phyloP scores from a whole-genome alignment of 345 rosid species.

The Viola odorata region DNA sequence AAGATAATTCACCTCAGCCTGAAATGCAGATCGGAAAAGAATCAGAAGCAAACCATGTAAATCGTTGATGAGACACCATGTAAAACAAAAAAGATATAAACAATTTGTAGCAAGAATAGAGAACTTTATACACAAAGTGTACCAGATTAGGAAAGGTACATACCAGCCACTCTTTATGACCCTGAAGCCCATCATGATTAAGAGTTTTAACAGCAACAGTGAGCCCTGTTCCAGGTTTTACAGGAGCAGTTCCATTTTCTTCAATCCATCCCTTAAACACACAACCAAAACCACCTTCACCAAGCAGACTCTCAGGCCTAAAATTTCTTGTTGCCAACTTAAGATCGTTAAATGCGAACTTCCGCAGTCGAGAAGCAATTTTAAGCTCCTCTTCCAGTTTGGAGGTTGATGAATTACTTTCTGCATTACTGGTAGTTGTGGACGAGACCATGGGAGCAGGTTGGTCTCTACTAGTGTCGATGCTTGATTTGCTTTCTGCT shows the following conservation, averaged over 20 bases:
- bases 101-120: not conserved
- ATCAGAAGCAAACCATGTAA: slow-evolving; percentile 5
- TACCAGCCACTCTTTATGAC: slow-evolving; percentile 99
- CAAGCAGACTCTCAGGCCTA: slow-evolving; percentile 93
- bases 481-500: slow-evolving; percentile 64
- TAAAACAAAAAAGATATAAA: not conserved
- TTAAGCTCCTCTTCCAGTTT: slow-evolving; percentile 86
- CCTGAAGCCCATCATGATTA: slow-evolving; percentile 97
- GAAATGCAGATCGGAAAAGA: slow-evolving; percentile 11
- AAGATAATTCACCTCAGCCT: slow-evolving; percentile 93
- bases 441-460: slow-evolving; percentile 57
- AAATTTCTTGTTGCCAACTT: slow-evolving; percentile 91
- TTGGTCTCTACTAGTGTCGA: slow-evolving; percentile 67
- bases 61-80: not conserved
- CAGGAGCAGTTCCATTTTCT: slow-evolving; percentile 97
- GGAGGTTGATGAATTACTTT: slow-evolving; percentile 75
- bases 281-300: slow-evolving; percentile 99
- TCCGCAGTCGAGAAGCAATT: slow-evolving; percentile 67
- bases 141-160: slow-evolving; percentile 15
- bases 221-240: slow-evolving; percentile 94
- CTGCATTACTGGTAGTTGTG: slow-evolving; percentile 75
- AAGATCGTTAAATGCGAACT: slow-evolving; percentile 84
- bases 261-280: slow-evolving; percentile 97
- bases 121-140: not conserved
- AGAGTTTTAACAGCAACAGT: slow-evolving; percentile 96